Base-by-base conservation (phyloP, 352 stramenopile species). In the Aphanomyces cochlioides region DNA sequence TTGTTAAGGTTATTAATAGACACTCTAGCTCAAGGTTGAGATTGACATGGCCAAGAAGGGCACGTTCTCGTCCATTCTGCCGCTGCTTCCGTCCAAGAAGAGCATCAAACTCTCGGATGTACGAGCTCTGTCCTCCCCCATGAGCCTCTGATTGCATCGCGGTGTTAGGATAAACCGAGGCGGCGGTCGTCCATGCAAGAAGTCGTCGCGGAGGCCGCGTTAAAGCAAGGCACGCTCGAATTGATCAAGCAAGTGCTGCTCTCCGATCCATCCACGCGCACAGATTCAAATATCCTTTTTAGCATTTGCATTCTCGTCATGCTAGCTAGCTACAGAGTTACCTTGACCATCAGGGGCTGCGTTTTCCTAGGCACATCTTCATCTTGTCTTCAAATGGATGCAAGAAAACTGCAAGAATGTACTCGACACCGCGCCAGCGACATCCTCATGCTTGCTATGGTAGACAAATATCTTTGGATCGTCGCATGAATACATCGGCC, bases 401-500 rank as follows among this genome's bases (percentile, higher is more conserved):
- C 75, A 90, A 56, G 77, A 84, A 47, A 89, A 90, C 75, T 92
- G 84, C 63, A 88, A 89, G 60, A 81, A 89, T 67, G 77, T 82
- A 72, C 45, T 2, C 43, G 17, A 21, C 39, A 7, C 41, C 48
- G 40, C 15, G n/a, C 36, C 6, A 8, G 34, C 15, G 19, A 6
- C 43, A 1, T 50, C 43, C 10, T n/a, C 43, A 50, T n/a, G 10
- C 10, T 50, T 12, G 43, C 36, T 45, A 39, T 3, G 36, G 58
- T 47, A 84, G 73, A 90, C 89, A 79, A 89, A 90, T 66, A 92
- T 92, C 56, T 90, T 92, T 56, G 84, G 82, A 7, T 78, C 84
- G 4, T 81, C 82, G 40, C 84, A 82, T 4, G 84, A 92, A 69
- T 90, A 92, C 54, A 89, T 90, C 67, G 77, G 84, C 17, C 84